phyloP scores from a whole-genome alignment of 495 filamentous ascomycete genomes.

The Achaetomiella virescens region DNA sequence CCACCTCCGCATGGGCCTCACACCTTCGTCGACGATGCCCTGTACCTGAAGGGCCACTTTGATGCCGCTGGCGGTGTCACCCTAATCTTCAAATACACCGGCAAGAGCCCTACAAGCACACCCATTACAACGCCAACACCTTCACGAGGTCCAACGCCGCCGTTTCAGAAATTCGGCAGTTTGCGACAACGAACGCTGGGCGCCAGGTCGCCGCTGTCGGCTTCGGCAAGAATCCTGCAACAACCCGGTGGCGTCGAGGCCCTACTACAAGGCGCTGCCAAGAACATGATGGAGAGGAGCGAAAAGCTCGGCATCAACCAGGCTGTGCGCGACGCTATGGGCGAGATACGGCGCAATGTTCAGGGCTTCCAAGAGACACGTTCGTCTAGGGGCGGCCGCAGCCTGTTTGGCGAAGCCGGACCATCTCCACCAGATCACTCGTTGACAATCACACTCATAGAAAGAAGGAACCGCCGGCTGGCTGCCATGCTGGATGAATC shows the following conservation, averaged over 20 bases:
- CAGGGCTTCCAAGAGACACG: constrained; percentile 39
- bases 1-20: constrained; percentile 56
- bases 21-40: constrained; percentile 80
- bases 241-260: constrained; percentile 63
- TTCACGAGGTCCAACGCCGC: constrained; percentile 31
- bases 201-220: constrained; percentile 44
- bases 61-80: constrained; percentile 61
- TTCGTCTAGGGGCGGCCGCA: constrained; percentile 25
- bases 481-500: constrained; percentile 67
- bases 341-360: constrained; percentile 58
- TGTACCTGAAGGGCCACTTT: constrained; percentile 76
- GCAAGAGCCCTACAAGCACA: constrained; percentile 51
- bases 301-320: constrained; percentile 86
- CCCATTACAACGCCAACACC: constrained; percentile 32
- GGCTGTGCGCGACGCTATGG: constrained; percentile 82
- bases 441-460: constrained; percentile 44
- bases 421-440: constrained; percentile 14
- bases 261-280: constrained; percentile 79
- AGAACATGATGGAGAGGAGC: constrained; percentile 71
- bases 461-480: constrained; percentile 66
- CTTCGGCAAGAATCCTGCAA: constrained; percentile 55
- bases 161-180: constrained; percentile 26
- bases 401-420: constrained; percentile 25
- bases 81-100: constrained; percentile 79
- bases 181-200: constrained; percentile 32